phyloP scores from a whole-genome alignment of 805 yeast genomes.

The Hermanozyma aechmeae region DNA sequence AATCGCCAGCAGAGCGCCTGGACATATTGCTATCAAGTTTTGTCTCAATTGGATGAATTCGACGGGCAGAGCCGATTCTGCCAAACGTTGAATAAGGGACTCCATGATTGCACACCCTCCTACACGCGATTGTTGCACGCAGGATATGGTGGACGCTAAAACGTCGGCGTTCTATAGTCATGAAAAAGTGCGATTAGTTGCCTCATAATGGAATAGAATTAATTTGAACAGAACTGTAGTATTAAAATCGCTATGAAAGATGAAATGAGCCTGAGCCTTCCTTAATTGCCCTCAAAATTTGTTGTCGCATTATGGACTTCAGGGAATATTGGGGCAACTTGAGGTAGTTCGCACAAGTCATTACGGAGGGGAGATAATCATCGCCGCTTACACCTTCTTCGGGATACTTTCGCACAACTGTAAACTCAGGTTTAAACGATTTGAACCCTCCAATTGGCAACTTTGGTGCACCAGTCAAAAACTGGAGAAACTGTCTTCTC shows the following conservation, averaged over 20 bases:
- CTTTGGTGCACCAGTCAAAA: slow-evolving; percentile 88
- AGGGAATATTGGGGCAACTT: slow-evolving; percentile 78
- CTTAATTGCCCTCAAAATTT: slow-evolving; percentile 60
- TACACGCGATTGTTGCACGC: too few species aligned
- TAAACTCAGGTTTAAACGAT: slow-evolving; percentile 68
- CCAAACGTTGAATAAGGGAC: too few species aligned
- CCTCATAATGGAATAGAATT: too few species aligned
- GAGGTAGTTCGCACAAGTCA: slow-evolving; percentile 95
- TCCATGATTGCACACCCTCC: too few species aligned
- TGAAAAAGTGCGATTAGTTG: too few species aligned
- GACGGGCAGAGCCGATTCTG: too few species aligned
- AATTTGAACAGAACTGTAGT: too few species aligned
- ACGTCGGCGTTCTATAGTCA: too few species aligned
- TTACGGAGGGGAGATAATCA: slow-evolving; percentile 87
- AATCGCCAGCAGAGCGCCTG: too few species aligned
- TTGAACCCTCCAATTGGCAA: slow-evolving; percentile 92
- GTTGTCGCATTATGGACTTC: slow-evolving; percentile 46
- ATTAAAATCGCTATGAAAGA: slow-evolving; percentile 39
- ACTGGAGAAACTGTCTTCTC: slow-evolving; percentile 70
- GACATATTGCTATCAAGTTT: too few species aligned
- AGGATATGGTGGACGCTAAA: too few species aligned
- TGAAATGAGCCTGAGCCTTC: slow-evolving; percentile 89
- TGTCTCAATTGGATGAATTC: too few species aligned
- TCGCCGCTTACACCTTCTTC: slow-evolving; percentile 64
- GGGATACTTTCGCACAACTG: slow-evolving; percentile 78